These are phyloP conservation scores for Helotiales sp. DNA, from an alignment of 2,329 filamentous ascomycete genomes.

Conservation along the genomic window DNA sequence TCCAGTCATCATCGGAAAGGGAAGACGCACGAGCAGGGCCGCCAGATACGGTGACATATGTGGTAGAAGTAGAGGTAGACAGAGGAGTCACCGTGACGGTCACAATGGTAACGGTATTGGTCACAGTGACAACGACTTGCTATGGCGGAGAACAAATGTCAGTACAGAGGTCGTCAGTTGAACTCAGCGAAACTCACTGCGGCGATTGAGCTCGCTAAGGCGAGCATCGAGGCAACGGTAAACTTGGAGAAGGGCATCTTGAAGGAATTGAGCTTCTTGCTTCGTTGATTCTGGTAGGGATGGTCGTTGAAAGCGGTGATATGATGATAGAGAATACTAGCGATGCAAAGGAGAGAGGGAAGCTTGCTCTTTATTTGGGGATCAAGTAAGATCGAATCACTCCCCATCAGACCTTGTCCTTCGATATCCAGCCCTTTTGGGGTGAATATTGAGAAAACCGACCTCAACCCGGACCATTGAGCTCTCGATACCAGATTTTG, in stretches of 20 bases:
- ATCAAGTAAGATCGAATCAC: neutral
- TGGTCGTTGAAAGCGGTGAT: neutral
- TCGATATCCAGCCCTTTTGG: neutral
- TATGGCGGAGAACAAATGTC: neutral
- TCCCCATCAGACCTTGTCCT: neutral
- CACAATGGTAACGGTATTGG: slow-evolving; percentile 10
- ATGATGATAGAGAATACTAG: neutral
- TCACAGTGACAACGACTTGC: slow-evolving; percentile 27
- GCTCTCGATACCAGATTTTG: slow-evolving; percentile 3
- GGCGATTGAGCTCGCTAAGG: slow-evolving; percentile 13
- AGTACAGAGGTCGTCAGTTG: neutral
- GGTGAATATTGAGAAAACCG: neutral
- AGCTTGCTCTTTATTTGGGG: neutral
- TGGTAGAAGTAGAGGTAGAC: slow-evolving; percentile 19
- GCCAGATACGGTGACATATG: slow-evolving; percentile 13
- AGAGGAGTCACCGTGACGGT: neutral
- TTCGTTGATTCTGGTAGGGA: neutral
- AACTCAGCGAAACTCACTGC: slow-evolving; percentile 7
- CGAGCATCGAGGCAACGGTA: slow-evolving; percentile 16
- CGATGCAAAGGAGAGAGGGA: neutral
- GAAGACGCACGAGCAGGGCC: slow-evolving; percentile 4
- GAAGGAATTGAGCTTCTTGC: neutral
- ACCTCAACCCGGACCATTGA: neutral
- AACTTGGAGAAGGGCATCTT: slow-evolving; percentile 22
- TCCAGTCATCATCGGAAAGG: neutral